Evolutionary conservation across 2,329 filamentous ascomycete genomes (phyloP), one percentile per base, ranked within the genome.

Genomic region (Ceratocystis variospora): DNA sequence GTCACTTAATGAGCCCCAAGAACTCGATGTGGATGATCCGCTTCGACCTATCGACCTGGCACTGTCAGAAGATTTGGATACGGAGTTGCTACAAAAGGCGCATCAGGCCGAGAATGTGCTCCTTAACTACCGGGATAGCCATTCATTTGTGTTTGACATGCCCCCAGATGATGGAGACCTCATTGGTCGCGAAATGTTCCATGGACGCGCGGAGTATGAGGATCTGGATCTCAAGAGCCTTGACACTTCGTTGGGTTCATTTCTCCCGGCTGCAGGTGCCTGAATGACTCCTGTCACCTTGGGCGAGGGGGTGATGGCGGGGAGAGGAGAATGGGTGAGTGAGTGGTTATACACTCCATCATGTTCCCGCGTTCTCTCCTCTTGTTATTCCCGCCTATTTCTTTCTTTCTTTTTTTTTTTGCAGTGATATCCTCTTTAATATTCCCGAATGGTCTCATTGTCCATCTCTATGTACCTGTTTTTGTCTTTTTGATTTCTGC

Each of bases 1-100:
- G 62, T 67, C 66, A 44, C 45, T 41, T n/a, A 67, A 65, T 28
- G 66, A 67, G 62, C 66, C 62, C 6, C 62, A 61, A 12, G 62
- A 64, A 17, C 63, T 45, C 12, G 61, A 62, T 7, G 44, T 28
- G 6, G 61, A 67, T 5, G 63, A 62, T n/a, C 12, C 22, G 12
- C 12, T 63, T 3, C 57, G 55, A 15, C 31, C 33, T 3, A 55
- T 65, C 25, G 53, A 65, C 8, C 28, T 62, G 28, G 45, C 53
- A 17, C 19, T 62, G 17, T n/a, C 62, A 2, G 62, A 64, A 10
- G 66, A 67, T 8, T 53, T 62, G 62, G 62, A 28, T 37, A 44
- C 57, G 12, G 66, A 64, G 22, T 17, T 66, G 10, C 25, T 66
- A 10, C 64, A 59, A n/a, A 41, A 66, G 45, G 59, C 63, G 8